Base-by-base conservation (phyloP, 306 rosid genomes). In the Pyrus pyrifolia region DNA sequence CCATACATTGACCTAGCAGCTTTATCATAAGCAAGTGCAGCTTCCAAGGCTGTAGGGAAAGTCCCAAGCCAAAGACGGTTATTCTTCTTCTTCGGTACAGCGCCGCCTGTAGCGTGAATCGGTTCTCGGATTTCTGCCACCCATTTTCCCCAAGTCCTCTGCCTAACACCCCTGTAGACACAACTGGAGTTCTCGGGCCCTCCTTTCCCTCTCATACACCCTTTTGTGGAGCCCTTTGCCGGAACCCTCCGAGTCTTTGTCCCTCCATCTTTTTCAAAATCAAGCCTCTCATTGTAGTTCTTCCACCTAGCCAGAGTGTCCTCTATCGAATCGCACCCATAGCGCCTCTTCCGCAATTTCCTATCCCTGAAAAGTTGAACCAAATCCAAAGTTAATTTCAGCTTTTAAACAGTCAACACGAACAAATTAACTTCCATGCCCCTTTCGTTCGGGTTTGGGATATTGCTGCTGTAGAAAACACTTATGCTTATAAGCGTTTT, bases 61-160 rank as follows among this genome's bases (percentile, higher is more conserved):
- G 99, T 92, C 30, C 99, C 97, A 27, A 95, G 97, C 99, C 99
- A 95, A 62, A 92, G 85, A 30, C 97, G 84, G 46, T 67, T 84
- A 7, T 85, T 75, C 75, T 86, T 89, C 68, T 73, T 89, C 68
- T 71, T 76, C 25, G 55, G 64, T 27, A 42, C 79, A 62, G 55
- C 17, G 13, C 14, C 1, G 29, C 30, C 75, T 31, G 64, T 69
- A 9, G 77, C 70, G 7, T 69, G 67, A 60, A 79, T 82, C 0
- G 97, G 97, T 72, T 91, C 93, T 2, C 97, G 84, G 65, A 95
- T 95, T 70, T 95, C 99, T 23, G 97, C 89, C 1, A 92, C 97
- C 97, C 99, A 95, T 51, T 91, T 95, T 1, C 99, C 97, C 97
- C 97, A 90, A 84, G 87, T 89, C 86, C 97, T 90, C 79, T 92